Conservation (phyloP, 2,329 filamentous ascomycete species). For the Fusarium sp. region DNA sequence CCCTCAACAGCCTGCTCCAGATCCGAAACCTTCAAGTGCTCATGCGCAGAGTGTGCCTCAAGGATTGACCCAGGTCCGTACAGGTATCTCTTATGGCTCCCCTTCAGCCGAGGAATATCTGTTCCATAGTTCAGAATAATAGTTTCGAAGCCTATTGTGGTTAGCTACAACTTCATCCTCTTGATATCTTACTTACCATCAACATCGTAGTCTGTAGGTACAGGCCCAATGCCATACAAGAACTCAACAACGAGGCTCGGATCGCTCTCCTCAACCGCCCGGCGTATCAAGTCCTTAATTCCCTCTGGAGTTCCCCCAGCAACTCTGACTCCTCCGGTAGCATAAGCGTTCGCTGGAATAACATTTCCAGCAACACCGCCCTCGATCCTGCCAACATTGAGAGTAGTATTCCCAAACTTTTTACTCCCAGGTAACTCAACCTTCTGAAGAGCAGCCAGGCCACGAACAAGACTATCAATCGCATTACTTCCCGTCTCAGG, state of each 20-base stretch:
- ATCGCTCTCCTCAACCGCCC: neutral
- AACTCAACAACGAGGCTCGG: neutral
- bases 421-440: neutral
- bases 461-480: slow-evolving; percentile 9
- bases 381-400: slow-evolving; percentile 4
- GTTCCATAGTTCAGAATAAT: slow-evolving; percentile 4
- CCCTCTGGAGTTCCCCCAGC: neutral
- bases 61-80: slow-evolving; percentile 13
- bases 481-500: slow-evolving; percentile 10
- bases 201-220: neutral
- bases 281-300: neutral
- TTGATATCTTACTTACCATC: neutral
- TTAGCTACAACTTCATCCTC: fast-evolving
- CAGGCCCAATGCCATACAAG: neutral
- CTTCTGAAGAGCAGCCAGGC: neutral
- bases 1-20: slow-evolving; percentile 1
- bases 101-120: neutral
- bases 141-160: neutral
- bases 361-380: slow-evolving; percentile 7
- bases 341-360: slow-evolving; percentile 2
- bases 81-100: neutral
- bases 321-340: neutral
- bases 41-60: slow-evolving; percentile 13
- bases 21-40: slow-evolving; percentile 8
- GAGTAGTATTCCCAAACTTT: neutral